These are phyloP conservation scores for Allium cepa DNA, from an alignment of 106 monocot genomes.

Conservation along the genomic window DNA sequence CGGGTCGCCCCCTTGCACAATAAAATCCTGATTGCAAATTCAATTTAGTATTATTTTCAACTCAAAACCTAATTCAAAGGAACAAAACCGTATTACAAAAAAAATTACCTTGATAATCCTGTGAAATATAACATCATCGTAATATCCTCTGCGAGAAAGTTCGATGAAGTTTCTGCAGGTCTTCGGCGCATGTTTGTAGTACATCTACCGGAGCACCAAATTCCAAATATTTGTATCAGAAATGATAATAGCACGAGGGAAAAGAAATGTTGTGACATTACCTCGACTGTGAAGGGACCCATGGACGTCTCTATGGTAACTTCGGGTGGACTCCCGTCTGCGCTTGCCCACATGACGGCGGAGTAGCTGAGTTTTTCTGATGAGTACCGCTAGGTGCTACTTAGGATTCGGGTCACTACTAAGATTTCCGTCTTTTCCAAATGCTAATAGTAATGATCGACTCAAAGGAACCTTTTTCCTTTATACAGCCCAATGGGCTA, in stretches of 20 bases:
- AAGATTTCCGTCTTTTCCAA: too few relatives aligned
- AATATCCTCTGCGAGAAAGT: conserved; percentile 93
- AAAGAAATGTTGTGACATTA: not conserved
- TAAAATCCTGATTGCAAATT: conserved; percentile 54
- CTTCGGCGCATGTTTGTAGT: conserved; percentile 95
- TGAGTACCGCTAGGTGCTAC: too few relatives aligned
- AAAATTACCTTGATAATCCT: conserved; percentile 80
- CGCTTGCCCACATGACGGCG: conserved; percentile 55
- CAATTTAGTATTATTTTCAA: too few relatives aligned
- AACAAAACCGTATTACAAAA: not conserved
- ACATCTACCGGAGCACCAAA: conserved; percentile 45
- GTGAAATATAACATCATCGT: conserved; percentile 94
- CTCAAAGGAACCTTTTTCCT: too few relatives aligned
- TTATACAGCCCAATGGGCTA: too few relatives aligned
- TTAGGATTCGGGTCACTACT: too few relatives aligned
- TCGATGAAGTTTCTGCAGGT: conserved; percentile 97
- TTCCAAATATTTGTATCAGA: too few relatives aligned
- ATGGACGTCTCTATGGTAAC: conserved; percentile 92
- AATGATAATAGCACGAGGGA: not conserved
- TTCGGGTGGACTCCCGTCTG: conserved; percentile 80
- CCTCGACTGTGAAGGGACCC: conserved; percentile 86
- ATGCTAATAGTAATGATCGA: too few relatives aligned
- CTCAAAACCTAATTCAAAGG: too few relatives aligned
- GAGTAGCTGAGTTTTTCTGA: not conserved
- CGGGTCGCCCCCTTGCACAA: conserved; percentile 97